phyloP scores from a whole-genome alignment of 2,329 filamentous ascomycete genomes.

The Penicillium sp. region DNA sequence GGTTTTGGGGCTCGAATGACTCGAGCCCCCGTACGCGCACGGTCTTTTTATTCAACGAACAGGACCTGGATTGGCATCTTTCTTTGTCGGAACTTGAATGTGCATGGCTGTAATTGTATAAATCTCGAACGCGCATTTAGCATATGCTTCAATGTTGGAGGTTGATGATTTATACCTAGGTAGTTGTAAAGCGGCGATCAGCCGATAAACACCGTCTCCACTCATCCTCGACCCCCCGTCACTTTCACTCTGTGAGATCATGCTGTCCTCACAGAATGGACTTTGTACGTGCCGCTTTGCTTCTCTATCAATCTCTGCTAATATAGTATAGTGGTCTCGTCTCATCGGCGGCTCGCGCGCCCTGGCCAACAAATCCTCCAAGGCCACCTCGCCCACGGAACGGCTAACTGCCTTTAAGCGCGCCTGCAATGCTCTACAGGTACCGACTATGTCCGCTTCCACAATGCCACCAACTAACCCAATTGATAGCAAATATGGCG shows the following conservation, averaged over 20 bases:
- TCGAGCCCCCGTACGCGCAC: neutral
- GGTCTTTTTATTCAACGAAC: neutral
- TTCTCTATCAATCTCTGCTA: constrained; percentile 1
- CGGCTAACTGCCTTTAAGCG: constrained; percentile 61
- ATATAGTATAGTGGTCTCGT: constrained; percentile 53
- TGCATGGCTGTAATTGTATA: neutral
- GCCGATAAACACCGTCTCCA: constrained; percentile 20
- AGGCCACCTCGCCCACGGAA: constrained; percentile 55
- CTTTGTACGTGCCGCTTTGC: constrained; percentile 38
- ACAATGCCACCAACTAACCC: constrained; percentile 3
- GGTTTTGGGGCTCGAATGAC: neutral
- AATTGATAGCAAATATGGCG: constrained; percentile 57
- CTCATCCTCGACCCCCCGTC: constrained; percentile 14
- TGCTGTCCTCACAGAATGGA: constrained; percentile 39
- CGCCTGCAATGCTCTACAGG: constrained; percentile 58
- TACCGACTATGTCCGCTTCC: constrained; percentile 23
- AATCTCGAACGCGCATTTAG: neutral
- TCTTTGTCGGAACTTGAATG: neutral
- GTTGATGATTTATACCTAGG: too few species aligned
- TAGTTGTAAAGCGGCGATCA: constrained; percentile 10
- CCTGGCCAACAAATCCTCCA: constrained; percentile 50
- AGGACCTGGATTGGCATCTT: neutral
- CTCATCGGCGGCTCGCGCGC: constrained; percentile 57
- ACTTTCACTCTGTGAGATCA: constrained; percentile 25
- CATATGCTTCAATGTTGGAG: neutral